Base-by-base conservation (phyloP, 2,329 filamentous ascomycete genomes). In the Clonostachys chloroleuca region DNA sequence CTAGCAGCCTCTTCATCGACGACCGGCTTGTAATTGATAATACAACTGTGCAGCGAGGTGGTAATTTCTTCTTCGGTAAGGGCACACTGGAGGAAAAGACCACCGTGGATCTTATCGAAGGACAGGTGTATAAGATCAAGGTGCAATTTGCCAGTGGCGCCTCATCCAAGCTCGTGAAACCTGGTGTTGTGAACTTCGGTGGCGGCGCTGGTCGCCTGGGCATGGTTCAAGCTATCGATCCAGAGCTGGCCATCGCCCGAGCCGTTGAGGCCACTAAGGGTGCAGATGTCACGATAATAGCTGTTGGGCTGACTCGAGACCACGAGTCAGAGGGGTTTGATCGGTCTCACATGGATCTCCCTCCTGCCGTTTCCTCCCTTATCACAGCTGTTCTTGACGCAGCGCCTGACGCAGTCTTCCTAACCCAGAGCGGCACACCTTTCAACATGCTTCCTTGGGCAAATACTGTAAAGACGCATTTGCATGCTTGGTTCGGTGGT, bases 281-380 rank as follows among this genome's bases (percentile, higher is more conserved):
- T 14, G 74, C 74, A 1, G 78, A 84, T 36, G 75, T 82, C 50
- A 80, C 83, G 7, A 67, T 83, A 48, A 13, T 57, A 12, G 45
- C 47, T 33, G 77, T 78, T 10, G 82, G 83, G 5, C 67, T 85
- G 24, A 83, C 83, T 51, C 70, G 47, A 18, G 51, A 54, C 9
- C 55, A 49, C 39, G 56, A 58, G 37, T 51, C 47, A 2, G 56
- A 86, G 84, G 66, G 70, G 49, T 83, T 83, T 49, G 84, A 87
- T 61, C 77, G 84, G 46, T 84, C 84, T 59, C 86, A 86, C 61
- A 69, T 88, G 40, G 84, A 82, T 5, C 63, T 86, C 2, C 87
- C 83, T 80, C 69, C 48, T 4, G 47, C 44, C 10, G 81, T 79
- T 40, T 81, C 87, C 44, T 66, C 71, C 4, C 61, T 87, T 44